Evolutionary conservation across 257 asterid genomes (phyloP).

Genomic region (Haberlea rhodopensis): DNA sequence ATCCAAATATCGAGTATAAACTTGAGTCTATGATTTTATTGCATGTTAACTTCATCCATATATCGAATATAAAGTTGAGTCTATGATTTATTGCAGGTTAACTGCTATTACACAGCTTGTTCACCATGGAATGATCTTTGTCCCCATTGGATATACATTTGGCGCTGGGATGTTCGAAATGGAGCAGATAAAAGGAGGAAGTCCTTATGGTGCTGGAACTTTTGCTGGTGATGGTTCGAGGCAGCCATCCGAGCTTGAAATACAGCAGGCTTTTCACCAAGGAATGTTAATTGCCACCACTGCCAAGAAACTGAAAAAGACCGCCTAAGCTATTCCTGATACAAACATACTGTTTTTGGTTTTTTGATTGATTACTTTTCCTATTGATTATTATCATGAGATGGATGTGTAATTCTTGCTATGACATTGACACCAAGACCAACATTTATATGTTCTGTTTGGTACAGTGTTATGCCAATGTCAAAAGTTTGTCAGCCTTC

Average conservation of each 20-base stretch:
- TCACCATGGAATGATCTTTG: conserved; percentile 80
- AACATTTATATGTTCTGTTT: conserved; percentile 11
- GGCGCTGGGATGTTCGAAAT: conserved; percentile 86
- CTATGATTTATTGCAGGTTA: conserved; percentile 36
- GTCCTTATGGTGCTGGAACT: conserved; percentile 89
- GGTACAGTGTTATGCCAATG: conserved; percentile 19
- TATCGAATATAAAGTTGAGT: not conserved
- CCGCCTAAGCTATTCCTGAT: conserved; percentile 31
- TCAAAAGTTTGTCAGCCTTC: conserved; percentile 12
- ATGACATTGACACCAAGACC: conserved; percentile 23
- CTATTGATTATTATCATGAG: conserved; percentile 8
- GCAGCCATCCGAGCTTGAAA: conserved; percentile 51
- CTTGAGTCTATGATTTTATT: too few relatives aligned
- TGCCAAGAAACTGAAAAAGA: conserved; percentile 52
- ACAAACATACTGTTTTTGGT: conserved; percentile 24
- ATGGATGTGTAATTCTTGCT: conserved; percentile 26
- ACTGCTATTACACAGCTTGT: conserved; percentile 80
- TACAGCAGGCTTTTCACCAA: conserved; percentile 56
- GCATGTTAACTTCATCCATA: too few relatives aligned
- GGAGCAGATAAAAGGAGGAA: conserved; percentile 79
- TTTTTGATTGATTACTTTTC: conserved; percentile 14
- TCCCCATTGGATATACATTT: conserved; percentile 69
- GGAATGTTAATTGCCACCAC: conserved; percentile 56
- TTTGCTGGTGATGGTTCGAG: conserved; percentile 73
- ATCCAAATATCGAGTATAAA: too few relatives aligned